These are phyloP conservation scores for Monilinia aucupariae DNA, from an alignment of 2,329 filamentous ascomycete genomes.

Conservation along the genomic window DNA sequence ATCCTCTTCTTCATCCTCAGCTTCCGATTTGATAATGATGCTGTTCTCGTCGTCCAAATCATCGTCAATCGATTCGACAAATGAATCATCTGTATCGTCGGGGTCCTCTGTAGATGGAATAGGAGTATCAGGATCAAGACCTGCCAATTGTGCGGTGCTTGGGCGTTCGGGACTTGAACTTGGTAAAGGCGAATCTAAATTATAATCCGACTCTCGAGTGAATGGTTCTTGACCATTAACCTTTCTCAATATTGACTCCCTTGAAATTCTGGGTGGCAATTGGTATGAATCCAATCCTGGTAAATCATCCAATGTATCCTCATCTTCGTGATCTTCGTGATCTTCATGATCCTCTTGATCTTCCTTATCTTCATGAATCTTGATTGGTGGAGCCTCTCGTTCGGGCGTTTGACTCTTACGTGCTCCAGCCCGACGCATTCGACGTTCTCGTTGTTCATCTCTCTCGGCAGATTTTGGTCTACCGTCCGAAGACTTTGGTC, in stretches of 20 bases:
- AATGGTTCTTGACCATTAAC: slow-evolving; percentile 59
- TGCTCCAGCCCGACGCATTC: slow-evolving; percentile 57
- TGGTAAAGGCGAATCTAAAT: slow-evolving; percentile 57
- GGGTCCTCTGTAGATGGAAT: slow-evolving; percentile 67
- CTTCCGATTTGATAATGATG: slow-evolving; percentile 62
- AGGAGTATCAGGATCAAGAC: slow-evolving; percentile 80
- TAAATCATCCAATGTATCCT: slow-evolving; percentile 56
- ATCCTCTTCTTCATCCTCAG: slow-evolving; percentile 51
- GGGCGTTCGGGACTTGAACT: slow-evolving; percentile 54
- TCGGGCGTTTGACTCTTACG: slow-evolving; percentile 39
- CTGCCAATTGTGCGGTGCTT: slow-evolving; percentile 34
- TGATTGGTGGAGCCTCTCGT: slow-evolving; percentile 29
- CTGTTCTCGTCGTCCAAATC: slow-evolving; percentile 31
- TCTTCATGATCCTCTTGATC: slow-evolving; percentile 38
- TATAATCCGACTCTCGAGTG: slow-evolving; percentile 56
- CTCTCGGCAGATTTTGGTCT: slow-evolving; percentile 12
- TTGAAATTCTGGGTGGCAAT: slow-evolving; percentile 73
- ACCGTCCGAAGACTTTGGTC: slow-evolving; percentile 40
- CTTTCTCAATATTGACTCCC: slow-evolving; percentile 87
- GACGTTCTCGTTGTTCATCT: slow-evolving; percentile 58
- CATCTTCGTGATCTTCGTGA: slow-evolving; percentile 51
- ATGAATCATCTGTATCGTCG: slow-evolving; percentile 58
- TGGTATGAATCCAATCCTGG: slow-evolving; percentile 56
- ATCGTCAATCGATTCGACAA: slow-evolving; percentile 48
- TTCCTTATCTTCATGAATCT: slow-evolving; percentile 52